Evolutionary conservation across 202 grass and related monocot species (phyloP).

Genomic region (Eragrostis tef): DNA sequence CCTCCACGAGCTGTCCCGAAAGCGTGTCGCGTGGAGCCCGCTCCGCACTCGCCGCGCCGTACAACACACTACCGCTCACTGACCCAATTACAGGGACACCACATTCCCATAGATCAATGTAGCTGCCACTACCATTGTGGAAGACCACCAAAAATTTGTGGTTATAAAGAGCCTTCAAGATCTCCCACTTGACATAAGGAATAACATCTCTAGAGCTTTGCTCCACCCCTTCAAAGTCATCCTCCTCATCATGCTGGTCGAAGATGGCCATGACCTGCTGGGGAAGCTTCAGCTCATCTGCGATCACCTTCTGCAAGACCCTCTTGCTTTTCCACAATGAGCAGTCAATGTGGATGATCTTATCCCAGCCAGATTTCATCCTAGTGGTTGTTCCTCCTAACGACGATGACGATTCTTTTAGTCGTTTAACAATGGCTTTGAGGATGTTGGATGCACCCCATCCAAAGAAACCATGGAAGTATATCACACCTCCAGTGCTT

Average conservation of each 20-base stretch:
- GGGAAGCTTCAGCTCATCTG: not conserved
- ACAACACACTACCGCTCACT: not conserved
- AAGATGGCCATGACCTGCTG: not conserved
- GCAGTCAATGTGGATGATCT: conserved; percentile 22
- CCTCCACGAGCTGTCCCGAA: no score
- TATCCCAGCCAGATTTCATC: not conserved
- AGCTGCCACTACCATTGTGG: not conserved
- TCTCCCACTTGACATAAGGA: fast-evolving
- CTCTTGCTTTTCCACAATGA: conserved; percentile 20
- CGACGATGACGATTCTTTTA: not conserved
- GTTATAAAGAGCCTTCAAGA: fast-evolving
- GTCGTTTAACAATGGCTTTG: not conserved
- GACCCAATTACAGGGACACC: not conserved
- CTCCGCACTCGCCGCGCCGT: no score
- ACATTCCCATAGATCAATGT: not conserved
- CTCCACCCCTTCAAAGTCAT: not conserved
- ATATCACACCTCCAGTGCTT: not conserved
- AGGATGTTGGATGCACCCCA: not conserved
- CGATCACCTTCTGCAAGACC: not conserved
- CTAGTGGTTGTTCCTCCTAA: no score
- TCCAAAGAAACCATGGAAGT: not conserved
- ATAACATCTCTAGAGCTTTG: not conserved
- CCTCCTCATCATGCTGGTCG: not conserved
- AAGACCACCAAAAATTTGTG: not conserved
- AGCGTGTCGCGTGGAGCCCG: no score